Percentiles rank a stretch among this genome's conserved stretches.
phyloP scores from a whole-genome alignment of 2,329 filamentous ascomycete species.

The Sordariomycetes sp. region DNA sequence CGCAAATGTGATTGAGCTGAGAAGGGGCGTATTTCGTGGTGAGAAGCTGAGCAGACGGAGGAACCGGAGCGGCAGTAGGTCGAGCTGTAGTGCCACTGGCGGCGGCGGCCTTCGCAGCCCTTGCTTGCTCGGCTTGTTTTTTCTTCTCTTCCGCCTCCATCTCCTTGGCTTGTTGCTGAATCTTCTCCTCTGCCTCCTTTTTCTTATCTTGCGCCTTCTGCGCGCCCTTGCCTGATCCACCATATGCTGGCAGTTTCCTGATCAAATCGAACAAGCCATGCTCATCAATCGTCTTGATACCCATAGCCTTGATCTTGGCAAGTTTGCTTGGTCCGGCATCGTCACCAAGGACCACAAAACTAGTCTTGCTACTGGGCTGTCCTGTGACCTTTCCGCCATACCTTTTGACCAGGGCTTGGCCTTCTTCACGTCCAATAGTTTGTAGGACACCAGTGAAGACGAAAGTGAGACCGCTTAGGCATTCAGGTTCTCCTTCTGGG shows the following conservation, averaged over 20 bases:
- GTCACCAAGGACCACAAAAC: constrained; percentile 80
- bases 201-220: constrained; percentile 80
- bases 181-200: constrained; percentile 73
- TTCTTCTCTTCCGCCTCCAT: constrained; percentile 75
- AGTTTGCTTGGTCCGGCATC: constrained; percentile 94
- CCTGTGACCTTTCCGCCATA: constrained; percentile 87
- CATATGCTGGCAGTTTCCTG: constrained; percentile 68
- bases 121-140: constrained; percentile 40
- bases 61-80: constrained; percentile 18
- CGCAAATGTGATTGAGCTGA: constrained; percentile 78
- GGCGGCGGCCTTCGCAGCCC: constrained; percentile 34
- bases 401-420: constrained; percentile 75
- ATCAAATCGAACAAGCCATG: constrained; percentile 86
- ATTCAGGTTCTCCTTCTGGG: constrained; percentile 79
- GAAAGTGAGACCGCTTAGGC: constrained; percentile 79
- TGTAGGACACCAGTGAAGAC: constrained; percentile 90
- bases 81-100: constrained; percentile 16
- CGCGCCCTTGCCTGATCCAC: constrained; percentile 80
- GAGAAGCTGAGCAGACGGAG: constrained; percentile 63
- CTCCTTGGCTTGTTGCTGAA: constrained; percentile 69
- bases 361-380: constrained; percentile 86
- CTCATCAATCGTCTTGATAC: constrained; percentile 89
- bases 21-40: constrained; percentile 93
- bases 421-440: constrained; percentile 75
- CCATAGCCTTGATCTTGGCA: constrained; percentile 68